Evolutionary conservation across 208 protist species (phyloP).

Genomic region (Trypanosoma vivax): DNA sequence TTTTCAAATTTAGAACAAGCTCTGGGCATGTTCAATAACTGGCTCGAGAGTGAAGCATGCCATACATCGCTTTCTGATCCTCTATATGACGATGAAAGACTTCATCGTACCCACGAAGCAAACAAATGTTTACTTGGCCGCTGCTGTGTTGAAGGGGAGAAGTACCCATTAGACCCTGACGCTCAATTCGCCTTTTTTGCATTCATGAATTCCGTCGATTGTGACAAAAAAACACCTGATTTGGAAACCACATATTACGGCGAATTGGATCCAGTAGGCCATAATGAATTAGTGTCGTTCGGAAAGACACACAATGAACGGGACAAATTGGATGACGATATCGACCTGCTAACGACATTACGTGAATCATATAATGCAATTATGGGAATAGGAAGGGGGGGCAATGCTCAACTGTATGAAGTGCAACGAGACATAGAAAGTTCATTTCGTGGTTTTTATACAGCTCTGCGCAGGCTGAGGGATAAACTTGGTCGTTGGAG

Average conservation of each 20-base stretch:
- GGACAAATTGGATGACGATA: slow-evolving; percentile 36
- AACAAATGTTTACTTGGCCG: slow-evolving; percentile 6
- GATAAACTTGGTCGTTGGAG: slow-evolving; percentile 18
- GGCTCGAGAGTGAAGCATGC: slow-evolving; percentile 16
- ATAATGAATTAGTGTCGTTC: slow-evolving; percentile 23
- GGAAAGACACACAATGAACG: slow-evolving; percentile 29
- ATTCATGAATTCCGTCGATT: neutral
- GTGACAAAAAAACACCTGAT: neutral
- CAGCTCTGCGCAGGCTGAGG: slow-evolving; percentile 17
- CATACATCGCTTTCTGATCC: neutral
- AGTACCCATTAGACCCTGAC: slow-evolving; percentile 30
- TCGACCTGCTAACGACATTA: slow-evolving; percentile 36
- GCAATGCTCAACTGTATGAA: slow-evolving; percentile 61
- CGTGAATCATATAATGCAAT: slow-evolving; percentile 58
- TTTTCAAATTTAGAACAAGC: slow-evolving; percentile 21
- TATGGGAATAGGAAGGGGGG: slow-evolving; percentile 41
- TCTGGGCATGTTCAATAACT: slow-evolving; percentile 12
- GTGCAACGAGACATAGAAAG: slow-evolving; percentile 49
- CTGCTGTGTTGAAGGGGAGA: slow-evolving; percentile 1
- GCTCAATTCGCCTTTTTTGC: slow-evolving; percentile 19
- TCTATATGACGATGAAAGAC: neutral
- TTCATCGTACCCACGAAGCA: slow-evolving; percentile 3
- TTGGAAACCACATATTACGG: neutral
- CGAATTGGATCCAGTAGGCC: too few relatives aligned
- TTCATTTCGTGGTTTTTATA: slow-evolving; percentile 39